Evolutionary conservation across 2,329 filamentous ascomycete genomes (phyloP).

Genomic region (Colletotrichum lupini): DNA sequence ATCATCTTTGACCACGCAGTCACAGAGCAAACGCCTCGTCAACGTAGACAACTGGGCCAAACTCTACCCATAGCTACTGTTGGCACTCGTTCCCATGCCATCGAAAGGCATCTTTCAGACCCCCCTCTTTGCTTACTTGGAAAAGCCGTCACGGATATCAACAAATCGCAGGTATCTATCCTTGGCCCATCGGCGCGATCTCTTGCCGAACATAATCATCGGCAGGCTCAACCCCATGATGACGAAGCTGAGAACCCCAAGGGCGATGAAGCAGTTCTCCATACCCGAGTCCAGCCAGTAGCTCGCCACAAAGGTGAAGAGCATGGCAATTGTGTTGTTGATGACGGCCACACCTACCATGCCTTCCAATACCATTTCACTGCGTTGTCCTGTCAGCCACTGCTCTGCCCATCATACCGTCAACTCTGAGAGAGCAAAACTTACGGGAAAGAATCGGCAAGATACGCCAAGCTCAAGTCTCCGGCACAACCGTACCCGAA

Average conservation of each 20-base stretch:
- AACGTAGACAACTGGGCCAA: too few species aligned
- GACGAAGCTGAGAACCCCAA: constrained; percentile 61
- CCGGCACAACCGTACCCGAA: constrained; percentile 70
- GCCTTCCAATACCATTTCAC: constrained; percentile 65
- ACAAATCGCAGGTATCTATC: constrained; percentile 58
- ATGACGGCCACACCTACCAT: constrained; percentile 69
- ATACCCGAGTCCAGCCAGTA: constrained; percentile 61
- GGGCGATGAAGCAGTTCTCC: constrained; percentile 61
- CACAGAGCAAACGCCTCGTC: too few species aligned
- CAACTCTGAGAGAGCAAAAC: background rate
- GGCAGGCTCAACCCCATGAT: constrained; percentile 62
- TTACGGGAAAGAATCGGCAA: constrained; percentile 63
- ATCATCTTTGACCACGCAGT: too few species aligned
- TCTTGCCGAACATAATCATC: constrained; percentile 66
- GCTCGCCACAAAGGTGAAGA: constrained; percentile 63
- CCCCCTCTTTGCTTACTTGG: constrained; percentile 6
- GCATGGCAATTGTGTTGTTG: constrained; percentile 65
- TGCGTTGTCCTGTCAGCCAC: background rate
- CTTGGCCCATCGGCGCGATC: constrained; percentile 58
- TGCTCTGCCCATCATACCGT: too few species aligned
- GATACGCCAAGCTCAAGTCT: constrained; percentile 65
- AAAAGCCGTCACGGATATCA: constrained; percentile 55
- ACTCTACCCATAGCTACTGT: too few species aligned
- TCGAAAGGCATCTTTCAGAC: background rate
- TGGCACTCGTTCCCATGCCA: background rate